These are phyloP conservation scores for Claviceps lovelessii DNA, from an alignment of 2,329 filamentous ascomycete genomes.

Conservation along the genomic window DNA sequence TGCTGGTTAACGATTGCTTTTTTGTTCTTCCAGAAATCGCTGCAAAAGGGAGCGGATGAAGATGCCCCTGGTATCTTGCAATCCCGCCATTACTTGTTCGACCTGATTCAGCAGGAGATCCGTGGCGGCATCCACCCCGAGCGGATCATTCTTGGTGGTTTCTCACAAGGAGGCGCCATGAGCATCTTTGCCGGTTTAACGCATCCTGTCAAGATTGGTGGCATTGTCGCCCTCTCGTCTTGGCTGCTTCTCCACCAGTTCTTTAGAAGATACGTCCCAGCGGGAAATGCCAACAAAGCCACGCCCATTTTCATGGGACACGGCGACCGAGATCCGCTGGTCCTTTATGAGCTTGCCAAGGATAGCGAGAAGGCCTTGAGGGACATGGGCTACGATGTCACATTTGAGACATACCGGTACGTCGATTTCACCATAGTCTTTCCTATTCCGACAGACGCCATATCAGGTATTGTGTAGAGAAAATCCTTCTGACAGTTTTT, in stretches of 20 bases:
- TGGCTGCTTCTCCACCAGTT: conserved; percentile 54
- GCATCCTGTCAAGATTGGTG: conserved; percentile 55
- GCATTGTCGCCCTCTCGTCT: conserved; percentile 68
- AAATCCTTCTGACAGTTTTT: conserved; percentile 2
- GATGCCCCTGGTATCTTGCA: conserved; percentile 55
- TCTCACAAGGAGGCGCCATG: conserved; percentile 77
- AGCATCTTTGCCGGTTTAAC: conserved; percentile 67
- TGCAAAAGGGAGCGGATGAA: conserved; percentile 27
- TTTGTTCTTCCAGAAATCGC: conserved; percentile 14
- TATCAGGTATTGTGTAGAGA: not conserved
- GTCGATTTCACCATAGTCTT: not conserved
- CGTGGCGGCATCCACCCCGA: conserved; percentile 64
- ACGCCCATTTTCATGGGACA: conserved; percentile 85
- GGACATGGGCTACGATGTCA: conserved; percentile 56
- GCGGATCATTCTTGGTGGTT: conserved; percentile 71
- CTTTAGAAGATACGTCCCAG: conserved; percentile 25
- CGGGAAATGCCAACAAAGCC: conserved; percentile 37
- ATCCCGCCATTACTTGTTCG: conserved; percentile 53
- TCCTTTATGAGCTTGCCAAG: conserved; percentile 54
- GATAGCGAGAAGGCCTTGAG: conserved; percentile 52
- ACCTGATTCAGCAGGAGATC: conserved; percentile 65
- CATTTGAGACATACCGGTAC: conserved; percentile 62
- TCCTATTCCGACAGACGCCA: not conserved
- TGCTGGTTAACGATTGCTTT: not conserved
- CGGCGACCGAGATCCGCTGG: conserved; percentile 62